Evolutionary conservation across 2,329 filamentous ascomycete species (phyloP), one percentile per base, ranked within the genome.

Genomic region (Diplodia sapinea): DNA sequence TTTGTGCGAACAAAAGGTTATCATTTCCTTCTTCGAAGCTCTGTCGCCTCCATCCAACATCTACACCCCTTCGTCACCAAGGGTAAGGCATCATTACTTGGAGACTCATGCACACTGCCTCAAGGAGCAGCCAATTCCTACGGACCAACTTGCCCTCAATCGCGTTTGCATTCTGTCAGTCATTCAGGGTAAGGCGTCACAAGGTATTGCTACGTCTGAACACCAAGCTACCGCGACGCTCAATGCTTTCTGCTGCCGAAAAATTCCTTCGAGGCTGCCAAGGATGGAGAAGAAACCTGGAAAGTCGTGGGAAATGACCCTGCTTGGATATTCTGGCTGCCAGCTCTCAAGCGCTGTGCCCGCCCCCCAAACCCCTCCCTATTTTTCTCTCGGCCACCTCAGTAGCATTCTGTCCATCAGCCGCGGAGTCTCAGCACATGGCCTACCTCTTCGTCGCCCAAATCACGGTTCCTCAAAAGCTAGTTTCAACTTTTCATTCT

Each of bases 1-100:
- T 68, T 68, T 68, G 66, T 68, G 49, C 51, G 49, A 55, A 63
- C 59, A 62, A 62, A 68, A 68, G 66, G 66, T 67, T 67, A 67
- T 49, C 59, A 43, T 64, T 68, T 54, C 56, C 64, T 55, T 54
- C 56, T 40, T 67, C 57, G 36, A 51, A 55, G n/a, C 56, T 51
- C 20, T 62, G 47, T 49, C 47, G 49, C 54, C 54, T 62, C 47
- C 20, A 31, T 57, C 17, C n/a, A 55, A 26, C 26, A 55, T 33
- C 50, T 40, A 43, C 59, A 23, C 66, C 66, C 57, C 50, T 68
- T 64, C 50, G 15, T 64, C 66, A 68, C 55, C 66, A 68, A 68
- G 66, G 66, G 66, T 68, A 68, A 68, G 66, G 33, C 56, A 55
- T 26, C 54, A 49, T 51, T 23, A 38, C 43, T 33, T 55, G 47